These are phyloP conservation scores for Podospora pseudoanserina DNA, from an alignment of 495 filamentous ascomycete species.

Conservation along the genomic window DNA sequence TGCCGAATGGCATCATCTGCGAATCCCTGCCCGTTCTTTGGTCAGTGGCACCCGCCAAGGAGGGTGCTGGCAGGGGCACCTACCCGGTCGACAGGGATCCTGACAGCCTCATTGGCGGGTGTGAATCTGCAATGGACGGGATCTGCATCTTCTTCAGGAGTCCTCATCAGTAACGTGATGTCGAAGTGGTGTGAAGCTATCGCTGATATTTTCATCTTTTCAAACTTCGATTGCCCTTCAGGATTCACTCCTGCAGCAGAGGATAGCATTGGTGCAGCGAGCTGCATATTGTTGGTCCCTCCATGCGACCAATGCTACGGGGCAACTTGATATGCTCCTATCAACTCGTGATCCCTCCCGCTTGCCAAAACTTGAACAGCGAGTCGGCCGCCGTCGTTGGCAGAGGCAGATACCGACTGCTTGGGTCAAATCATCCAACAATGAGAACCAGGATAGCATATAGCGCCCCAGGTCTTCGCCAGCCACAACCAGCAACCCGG, in stretches of 20 bases:
- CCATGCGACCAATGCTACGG: neutral
- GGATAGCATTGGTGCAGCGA: neutral
- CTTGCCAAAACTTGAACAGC: neutral
- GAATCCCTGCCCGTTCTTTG: slow-evolving; percentile 7
- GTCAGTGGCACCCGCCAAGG: slow-evolving; percentile 39
- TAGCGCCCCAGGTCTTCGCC: neutral
- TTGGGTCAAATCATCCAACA: slow-evolving; percentile 3
- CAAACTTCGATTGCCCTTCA: neutral
- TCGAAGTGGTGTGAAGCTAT: slow-evolving; percentile 40
- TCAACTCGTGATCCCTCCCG: neutral
- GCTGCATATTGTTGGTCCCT: neutral
- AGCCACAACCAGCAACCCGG: slow-evolving; percentile 2
- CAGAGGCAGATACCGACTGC: slow-evolving; percentile 3
- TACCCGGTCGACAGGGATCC: slow-evolving; percentile 38
- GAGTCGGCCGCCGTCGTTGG: neutral
- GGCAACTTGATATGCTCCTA: neutral
- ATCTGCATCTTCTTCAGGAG: slow-evolving; percentile 31
- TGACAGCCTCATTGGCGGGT: slow-evolving; percentile 34
- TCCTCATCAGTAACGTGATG: slow-evolving; percentile 41
- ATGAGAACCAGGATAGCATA: neutral
- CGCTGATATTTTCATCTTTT: slow-evolving; percentile 14
- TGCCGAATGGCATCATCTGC: slow-evolving; percentile 29
- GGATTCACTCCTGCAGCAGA: neutral
- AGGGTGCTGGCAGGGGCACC: slow-evolving; percentile 25
- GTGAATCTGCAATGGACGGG: slow-evolving; percentile 31